Evolutionary conservation across 441 rosid species (phyloP).

Genomic region (Aleurites moluccanus): DNA sequence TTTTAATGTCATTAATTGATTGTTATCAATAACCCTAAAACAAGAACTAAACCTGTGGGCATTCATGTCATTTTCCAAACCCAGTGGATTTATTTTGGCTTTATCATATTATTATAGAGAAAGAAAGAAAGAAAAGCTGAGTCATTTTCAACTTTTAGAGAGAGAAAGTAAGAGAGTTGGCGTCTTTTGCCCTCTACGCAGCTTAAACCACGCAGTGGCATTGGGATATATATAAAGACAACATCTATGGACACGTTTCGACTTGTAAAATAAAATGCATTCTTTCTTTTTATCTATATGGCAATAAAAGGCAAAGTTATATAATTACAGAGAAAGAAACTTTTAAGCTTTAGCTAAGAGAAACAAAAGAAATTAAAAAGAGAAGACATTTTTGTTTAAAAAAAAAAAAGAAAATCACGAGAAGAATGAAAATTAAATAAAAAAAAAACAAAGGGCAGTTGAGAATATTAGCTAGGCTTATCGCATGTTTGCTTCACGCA

Average conservation of each 20-base stretch:
- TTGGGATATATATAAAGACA: slow-evolving; percentile 21
- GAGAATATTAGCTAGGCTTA: slow-evolving; percentile 46
- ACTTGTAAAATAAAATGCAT: slow-evolving; percentile 20
- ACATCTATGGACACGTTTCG: slow-evolving; percentile 44
- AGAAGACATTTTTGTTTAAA: too few species aligned
- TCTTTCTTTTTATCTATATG: slow-evolving; percentile 9
- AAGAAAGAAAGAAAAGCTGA: slow-evolving; percentile 27
- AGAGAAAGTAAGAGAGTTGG: slow-evolving; percentile 34
- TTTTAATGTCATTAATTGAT: background rate
- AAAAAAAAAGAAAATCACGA: slow-evolving; percentile 32
- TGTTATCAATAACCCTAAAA: background rate
- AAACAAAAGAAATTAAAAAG: background rate
- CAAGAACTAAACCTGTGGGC: slow-evolving; percentile 28
- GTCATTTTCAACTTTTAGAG: slow-evolving; percentile 39
- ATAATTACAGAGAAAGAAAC: slow-evolving; percentile 12
- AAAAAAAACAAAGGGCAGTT: slow-evolving; percentile 36
- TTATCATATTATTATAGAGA: slow-evolving; percentile 17
- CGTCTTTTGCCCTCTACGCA: slow-evolving; percentile 63
- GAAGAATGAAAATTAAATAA: slow-evolving; percentile 33
- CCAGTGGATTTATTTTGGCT: slow-evolving; percentile 22
- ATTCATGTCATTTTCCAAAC: slow-evolving; percentile 34
- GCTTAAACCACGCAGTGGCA: slow-evolving; percentile 53
- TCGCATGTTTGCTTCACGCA: slow-evolving; percentile 99
- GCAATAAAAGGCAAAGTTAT: slow-evolving; percentile 24
- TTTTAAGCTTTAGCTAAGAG: background rate